A percentile compares a stretch with the other conserved stretches of the same genome.
phyloP scores from a whole-genome alignment of 164 flowering plant genomes.

The Magnolia kwangsiensis region DNA sequence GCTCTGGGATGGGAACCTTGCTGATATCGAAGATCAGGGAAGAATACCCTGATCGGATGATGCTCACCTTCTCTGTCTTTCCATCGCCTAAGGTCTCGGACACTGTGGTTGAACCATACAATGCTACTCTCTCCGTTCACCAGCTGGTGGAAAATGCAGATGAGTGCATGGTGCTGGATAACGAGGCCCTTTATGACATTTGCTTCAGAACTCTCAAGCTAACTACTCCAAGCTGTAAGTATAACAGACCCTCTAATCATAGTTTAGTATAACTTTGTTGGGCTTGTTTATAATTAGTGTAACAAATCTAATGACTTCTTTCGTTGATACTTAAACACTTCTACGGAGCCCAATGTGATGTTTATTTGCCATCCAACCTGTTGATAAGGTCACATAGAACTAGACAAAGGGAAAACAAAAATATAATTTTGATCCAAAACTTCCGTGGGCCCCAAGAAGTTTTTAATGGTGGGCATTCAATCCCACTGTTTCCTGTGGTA shows the following conservation, averaged over 20 bases:
- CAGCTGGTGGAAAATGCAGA: constrained; percentile 75
- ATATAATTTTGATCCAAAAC: no score
- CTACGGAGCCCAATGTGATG: no score
- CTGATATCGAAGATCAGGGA: constrained; percentile 62
- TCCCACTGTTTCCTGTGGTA: no score
- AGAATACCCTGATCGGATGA: constrained; percentile 68
- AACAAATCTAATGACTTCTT: no score
- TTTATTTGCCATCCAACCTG: no score
- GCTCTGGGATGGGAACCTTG: constrained; percentile 68
- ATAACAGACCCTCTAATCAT: background rate
- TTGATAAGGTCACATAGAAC: no score
- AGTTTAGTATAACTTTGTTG: no score
- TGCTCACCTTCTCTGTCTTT: constrained; percentile 71
- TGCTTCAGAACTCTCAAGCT: constrained; percentile 61
- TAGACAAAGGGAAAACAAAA: no score
- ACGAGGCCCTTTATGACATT: constrained; percentile 63
- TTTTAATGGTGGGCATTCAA: no score
- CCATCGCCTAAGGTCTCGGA: constrained; percentile 72
- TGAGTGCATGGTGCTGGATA: constrained; percentile 72
- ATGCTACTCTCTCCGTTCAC: constrained; percentile 72
- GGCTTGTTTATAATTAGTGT: no score
- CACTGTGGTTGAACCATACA: constrained; percentile 72
- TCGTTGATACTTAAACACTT: no score
- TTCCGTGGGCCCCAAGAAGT: no score
- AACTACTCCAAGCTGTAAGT: constrained; percentile 69